phyloP scores from a whole-genome alignment of 352 stramenopile species.

The Thalassiosira mediterranea region DNA sequence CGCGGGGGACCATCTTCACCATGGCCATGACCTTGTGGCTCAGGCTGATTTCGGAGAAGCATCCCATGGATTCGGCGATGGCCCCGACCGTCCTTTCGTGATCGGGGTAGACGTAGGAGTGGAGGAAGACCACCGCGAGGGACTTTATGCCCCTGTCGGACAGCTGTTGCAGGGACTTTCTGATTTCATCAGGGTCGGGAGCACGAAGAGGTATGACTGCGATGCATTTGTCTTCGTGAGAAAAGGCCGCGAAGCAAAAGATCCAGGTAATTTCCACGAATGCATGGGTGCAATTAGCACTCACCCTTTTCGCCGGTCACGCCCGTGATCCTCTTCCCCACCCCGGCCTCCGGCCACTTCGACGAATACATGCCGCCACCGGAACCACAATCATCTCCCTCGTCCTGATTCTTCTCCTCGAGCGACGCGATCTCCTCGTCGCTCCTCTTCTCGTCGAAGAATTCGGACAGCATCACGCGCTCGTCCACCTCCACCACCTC shows the following conservation, averaged over 20 bases:
- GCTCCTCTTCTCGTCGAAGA: slow-evolving; percentile 61
- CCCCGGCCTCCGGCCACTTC: slow-evolving; percentile 25
- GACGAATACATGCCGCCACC: slow-evolving; percentile 46
- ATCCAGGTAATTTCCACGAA: too few species aligned
- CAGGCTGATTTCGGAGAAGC: slow-evolving; percentile 91
- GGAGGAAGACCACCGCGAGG: slow-evolving; percentile 92
- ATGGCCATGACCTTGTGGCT: slow-evolving; percentile 94
- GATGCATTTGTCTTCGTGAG: too few species aligned
- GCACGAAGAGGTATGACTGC: slow-evolving; percentile 60
- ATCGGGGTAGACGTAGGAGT: slow-evolving; percentile 93
- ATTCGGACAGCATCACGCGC: slow-evolving; percentile 90
- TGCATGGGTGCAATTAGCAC: too few species aligned
- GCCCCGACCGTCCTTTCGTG: slow-evolving; percentile 91
- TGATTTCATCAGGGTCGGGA: slow-evolving; percentile 87
- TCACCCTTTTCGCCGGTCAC: slow-evolving; percentile 70
- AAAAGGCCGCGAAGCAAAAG: too few species aligned
- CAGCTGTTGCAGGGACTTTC: slow-evolving; percentile 86
- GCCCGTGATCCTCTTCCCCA: slow-evolving; percentile 26
- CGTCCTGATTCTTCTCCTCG: slow-evolving; percentile 14
- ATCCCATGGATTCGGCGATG: slow-evolving; percentile 89
- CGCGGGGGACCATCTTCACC: slow-evolving; percentile 96
- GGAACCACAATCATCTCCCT: not conserved
- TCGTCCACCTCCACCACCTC: slow-evolving; percentile 96
- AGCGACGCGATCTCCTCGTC: slow-evolving; percentile 30
- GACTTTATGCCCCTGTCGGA: slow-evolving; percentile 89